Evolutionary conservation across 1,284 basidiomycete genomes (phyloP), one percentile per base, ranked within the genome.

Genomic region (Entoloma clypeatum): DNA sequence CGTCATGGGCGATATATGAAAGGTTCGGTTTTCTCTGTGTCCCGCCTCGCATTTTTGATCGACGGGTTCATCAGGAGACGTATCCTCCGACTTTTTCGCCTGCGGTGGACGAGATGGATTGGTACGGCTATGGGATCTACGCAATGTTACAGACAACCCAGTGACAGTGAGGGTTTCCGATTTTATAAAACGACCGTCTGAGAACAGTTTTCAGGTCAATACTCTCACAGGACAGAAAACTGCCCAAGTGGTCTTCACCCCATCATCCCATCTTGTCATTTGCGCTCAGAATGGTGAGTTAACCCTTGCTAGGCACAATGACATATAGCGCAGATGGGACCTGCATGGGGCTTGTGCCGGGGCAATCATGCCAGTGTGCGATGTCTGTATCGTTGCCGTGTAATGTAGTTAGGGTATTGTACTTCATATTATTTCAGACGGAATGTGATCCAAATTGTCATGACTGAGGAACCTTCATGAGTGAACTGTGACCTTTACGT

Each of bases 101-200:
- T 73, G 66, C 37, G 73, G 75, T 11, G 67, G 68, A 50, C 62
- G 53, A 31, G 62, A 63, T 36, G 74, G 74, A 11, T 44, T 23
- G 18, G 58, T 76, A 27, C 68, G 64, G 22, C 27, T 75, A 4
- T 77, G 75, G 74, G 74, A 77, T 52, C 45, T 74, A 28, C 67
- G 74, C 21, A 68, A 67, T 19, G 35, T 55, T 11, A 54, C 56
- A n/a, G 48, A 50, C 7, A 44, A 56, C 18, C 30, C 61, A 26
- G 37, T 53, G 22, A 50, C 51, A 43, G 68, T 72, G 30, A 43
- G 61, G 40, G 16, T 35, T 27, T 21, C 31, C 13, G 16, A 14
- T 29, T 10, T 14, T 16, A 23, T 29, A 14, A 28, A 30, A 25
- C 25, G 3, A 17, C 34, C n/a, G 13, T 8, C 26, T 24, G 5